These are phyloP conservation scores for Populus hybrid DNA, from an alignment of 441 rosid species.

Conservation along the genomic window DNA sequence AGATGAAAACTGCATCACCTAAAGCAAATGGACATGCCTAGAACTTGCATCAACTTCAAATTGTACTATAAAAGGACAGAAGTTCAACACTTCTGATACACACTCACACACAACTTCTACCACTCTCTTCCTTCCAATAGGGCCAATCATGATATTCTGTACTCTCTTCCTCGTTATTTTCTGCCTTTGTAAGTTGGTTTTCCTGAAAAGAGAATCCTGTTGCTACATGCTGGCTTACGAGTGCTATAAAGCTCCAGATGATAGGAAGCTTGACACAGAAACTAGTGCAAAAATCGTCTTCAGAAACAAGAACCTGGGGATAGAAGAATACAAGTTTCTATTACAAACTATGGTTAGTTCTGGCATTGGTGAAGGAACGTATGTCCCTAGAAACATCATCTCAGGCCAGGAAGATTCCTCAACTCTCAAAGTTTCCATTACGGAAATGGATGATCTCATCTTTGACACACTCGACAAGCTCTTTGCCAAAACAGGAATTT, in stretches of 20 bases:
- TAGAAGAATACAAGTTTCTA: conserved; percentile 60
- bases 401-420: conserved; percentile 51
- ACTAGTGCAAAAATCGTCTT: conserved; percentile 38
- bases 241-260: conserved; percentile 58
- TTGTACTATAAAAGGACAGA: background rate
- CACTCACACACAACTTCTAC: background rate
- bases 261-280: conserved; percentile 58
- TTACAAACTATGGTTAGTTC: conserved; percentile 53
- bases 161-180: conserved; percentile 28
- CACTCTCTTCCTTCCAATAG: conserved; percentile 26
- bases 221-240: conserved; percentile 73
- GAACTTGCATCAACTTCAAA: background rate
- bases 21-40: background rate
- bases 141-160: conserved; percentile 24
- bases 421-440: conserved; percentile 34
- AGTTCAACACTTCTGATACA: background rate
- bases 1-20: background rate
- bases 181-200: conserved; percentile 27
- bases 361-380: conserved; percentile 71
- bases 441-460: conserved; percentile 58
- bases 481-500: conserved; percentile 38
- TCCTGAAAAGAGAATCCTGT: conserved; percentile 32
- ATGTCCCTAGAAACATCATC: conserved; percentile 45
- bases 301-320: conserved; percentile 52
- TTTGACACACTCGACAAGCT: conserved; percentile 49